phyloP scores from a whole-genome alignment of 306 rosid genomes.

The Quercus variabilis region DNA sequence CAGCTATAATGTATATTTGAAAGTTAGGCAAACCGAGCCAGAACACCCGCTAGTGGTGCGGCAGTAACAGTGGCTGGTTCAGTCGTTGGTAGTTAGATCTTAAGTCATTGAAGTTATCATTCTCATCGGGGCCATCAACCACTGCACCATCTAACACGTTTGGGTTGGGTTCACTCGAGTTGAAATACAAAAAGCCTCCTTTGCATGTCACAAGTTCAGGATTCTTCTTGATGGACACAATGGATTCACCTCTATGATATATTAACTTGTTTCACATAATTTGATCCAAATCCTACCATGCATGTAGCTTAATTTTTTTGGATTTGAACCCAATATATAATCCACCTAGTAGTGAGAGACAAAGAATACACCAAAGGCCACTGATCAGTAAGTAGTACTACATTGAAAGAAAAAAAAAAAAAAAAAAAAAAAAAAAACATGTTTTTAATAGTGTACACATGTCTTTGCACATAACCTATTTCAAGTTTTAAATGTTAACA shows the following conservation, averaged over 20 bases:
- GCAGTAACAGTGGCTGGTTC: conserved; percentile 42
- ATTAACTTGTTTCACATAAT: conserved; percentile 40
- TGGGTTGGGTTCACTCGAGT: conserved; percentile 41
- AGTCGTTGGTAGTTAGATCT: conserved; percentile 37
- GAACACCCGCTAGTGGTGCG: conserved; percentile 54
- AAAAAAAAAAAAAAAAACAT: too few species aligned
- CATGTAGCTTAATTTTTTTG: conserved; percentile 53
- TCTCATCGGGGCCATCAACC: conserved; percentile 35
- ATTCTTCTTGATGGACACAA: conserved; percentile 37
- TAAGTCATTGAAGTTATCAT: conserved; percentile 24
- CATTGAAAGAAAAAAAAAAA: too few species aligned
- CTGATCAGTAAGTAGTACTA: not conserved
- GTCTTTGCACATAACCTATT: too few species aligned
- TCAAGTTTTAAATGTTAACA: too few species aligned
- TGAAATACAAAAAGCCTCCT: conserved; percentile 41
- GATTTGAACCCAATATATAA: conserved; percentile 63
- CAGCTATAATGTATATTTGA: too few species aligned
- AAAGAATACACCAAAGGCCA: not conserved
- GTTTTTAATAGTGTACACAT: too few species aligned
- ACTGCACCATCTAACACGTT: conserved; percentile 50
- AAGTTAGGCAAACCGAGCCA: conserved; percentile 38
- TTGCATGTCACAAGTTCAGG: conserved; percentile 30
- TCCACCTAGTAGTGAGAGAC: conserved; percentile 35
- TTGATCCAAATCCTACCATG: conserved; percentile 48
- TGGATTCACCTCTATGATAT: conserved; percentile 65